These are phyloP conservation scores for Hirsutella rhossiliensis DNA, from an alignment of 2,329 filamentous ascomycete species.

Conservation along the genomic window DNA sequence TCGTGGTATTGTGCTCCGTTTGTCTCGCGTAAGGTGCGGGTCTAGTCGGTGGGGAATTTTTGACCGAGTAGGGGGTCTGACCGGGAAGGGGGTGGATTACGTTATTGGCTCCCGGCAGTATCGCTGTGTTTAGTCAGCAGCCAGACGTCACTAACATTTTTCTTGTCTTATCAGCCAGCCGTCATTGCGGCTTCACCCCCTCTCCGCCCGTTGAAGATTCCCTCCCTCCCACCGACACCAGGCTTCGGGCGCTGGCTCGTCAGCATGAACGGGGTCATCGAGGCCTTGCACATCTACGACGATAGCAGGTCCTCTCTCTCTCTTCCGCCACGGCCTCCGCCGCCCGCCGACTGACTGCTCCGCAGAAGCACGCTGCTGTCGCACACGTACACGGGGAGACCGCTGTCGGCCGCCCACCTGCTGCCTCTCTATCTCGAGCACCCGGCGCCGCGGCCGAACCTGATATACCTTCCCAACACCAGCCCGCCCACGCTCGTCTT, in stretches of 20 bases:
- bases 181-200: neutral
- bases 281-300: constrained; percentile 95
- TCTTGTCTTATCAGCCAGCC: too few species aligned
- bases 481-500: constrained; percentile 83
- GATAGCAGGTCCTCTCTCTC: constrained; percentile 63
- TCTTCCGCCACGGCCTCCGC: neutral
- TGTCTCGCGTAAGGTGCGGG: too few species aligned
- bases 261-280: constrained; percentile 76
- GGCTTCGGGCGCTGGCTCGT: constrained; percentile 14
- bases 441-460: constrained; percentile 65
- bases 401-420: constrained; percentile 62
- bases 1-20: too few species aligned
- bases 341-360: neutral
- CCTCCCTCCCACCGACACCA: constrained; percentile 7
- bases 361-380: constrained; percentile 71
- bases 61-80: too few species aligned
- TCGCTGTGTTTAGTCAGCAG: too few species aligned
- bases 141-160: too few species aligned
- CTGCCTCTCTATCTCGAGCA: constrained; percentile 82
- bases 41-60: too few species aligned
- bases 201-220: neutral
- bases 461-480: constrained; percentile 73
- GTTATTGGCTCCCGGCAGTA: too few species aligned
- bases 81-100: too few species aligned
- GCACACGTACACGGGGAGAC: constrained; percentile 76